Base-by-base conservation (phyloP, 1,139 yeast species). In the Protomyces gravidus region DNA sequence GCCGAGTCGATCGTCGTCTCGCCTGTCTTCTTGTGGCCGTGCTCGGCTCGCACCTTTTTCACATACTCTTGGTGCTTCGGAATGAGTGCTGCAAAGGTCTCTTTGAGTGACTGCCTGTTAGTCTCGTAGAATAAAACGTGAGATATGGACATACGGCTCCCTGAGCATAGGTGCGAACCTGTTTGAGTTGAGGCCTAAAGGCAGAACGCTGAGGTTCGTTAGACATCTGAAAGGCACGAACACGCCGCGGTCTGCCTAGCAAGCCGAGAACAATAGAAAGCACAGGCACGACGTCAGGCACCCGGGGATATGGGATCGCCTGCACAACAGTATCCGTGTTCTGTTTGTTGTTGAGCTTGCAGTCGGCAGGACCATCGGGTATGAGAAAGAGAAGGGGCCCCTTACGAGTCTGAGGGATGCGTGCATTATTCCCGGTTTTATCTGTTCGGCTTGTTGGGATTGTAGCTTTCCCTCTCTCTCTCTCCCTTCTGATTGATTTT, bases 1-100 rank as follows among this genome's bases (percentile, higher is more conserved):
- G 96, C 96, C 79, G 92, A 97, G 77, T 89, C 96, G 68, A 92
- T 81, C 67, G 84, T 79, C 67, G 90, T 95, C 78, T 92, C 96
- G 69, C 96, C 97, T 70, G 94, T 89, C 64, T 81, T 80, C 79
- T 66, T 85, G 74, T 84, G 81, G 71, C 97, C 97, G 74, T 89
- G 80, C 70, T 88, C 92, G 74, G 86, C 80, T 76, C 90, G 88
- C 73, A 90, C 84, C 70, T 84, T 83, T 79, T 89, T 89, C 75
- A 90, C 85, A 78, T 89, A 87, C 74, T 89, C 97, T 67, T 86
- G 87, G 80, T 87, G 88, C 70, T 81, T 89, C 68, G 98, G 98
- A 73, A 89, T 82, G 68, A 88, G 80, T 73, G 89, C 96, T 61
- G 90, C 95, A 74, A 92, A 89, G 73, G 95, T 84, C 77, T 89